phyloP scores from a whole-genome alignment of 73 alveolate genomes.

The Stentor roeselii region DNA sequence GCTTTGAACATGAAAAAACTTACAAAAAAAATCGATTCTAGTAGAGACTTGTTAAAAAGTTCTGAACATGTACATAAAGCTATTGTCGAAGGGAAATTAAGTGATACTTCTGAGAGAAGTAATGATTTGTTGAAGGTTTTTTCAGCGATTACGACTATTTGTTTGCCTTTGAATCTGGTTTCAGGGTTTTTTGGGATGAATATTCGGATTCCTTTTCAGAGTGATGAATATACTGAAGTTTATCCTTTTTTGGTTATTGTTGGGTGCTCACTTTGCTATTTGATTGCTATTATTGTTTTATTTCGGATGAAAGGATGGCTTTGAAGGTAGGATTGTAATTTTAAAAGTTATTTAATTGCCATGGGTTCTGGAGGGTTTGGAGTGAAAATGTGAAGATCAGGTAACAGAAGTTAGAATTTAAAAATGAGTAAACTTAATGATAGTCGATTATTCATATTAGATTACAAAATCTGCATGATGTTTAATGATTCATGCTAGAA shows the following conservation, averaged over 20 bases:
- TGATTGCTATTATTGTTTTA: neutral
- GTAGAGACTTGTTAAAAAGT: neutral
- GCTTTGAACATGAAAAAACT: neutral
- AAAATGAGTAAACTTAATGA: too few species aligned
- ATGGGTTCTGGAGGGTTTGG: too few species aligned
- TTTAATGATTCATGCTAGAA: too few species aligned
- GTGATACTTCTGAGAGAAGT: neutral
- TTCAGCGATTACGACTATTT: constrained; percentile 27
- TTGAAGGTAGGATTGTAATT: too few species aligned
- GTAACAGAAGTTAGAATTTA: too few species aligned
- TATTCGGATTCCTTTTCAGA: neutral
- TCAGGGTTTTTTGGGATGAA: constrained; percentile 25
- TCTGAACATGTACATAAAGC: constrained; percentile 9
- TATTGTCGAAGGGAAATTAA: constrained; percentile 1
- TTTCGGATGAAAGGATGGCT: constrained; percentile 1
- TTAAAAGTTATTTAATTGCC: too few species aligned
- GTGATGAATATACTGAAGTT: neutral
- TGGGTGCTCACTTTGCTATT: neutral
- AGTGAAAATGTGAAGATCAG: too few species aligned
- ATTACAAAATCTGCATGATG: too few species aligned
- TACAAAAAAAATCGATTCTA: neutral
- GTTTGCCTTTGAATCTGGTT: neutral
- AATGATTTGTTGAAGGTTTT: neutral
- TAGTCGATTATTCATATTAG: too few species aligned
- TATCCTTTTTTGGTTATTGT: neutral